Base-by-base conservation (phyloP, 2,329 filamentous ascomycete species). In the Bipolaris zeicola region DNA sequence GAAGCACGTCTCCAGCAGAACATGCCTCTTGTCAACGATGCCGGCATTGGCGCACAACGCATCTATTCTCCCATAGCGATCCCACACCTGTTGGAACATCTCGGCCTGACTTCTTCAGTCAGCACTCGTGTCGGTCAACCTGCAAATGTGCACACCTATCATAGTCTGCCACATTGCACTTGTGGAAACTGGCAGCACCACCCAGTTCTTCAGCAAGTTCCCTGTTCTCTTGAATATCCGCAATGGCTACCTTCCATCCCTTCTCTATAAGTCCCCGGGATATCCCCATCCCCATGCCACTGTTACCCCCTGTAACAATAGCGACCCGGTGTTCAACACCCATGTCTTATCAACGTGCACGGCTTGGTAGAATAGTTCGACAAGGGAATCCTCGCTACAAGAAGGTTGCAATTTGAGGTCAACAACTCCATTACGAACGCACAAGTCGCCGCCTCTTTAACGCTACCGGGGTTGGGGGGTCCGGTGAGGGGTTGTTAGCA, bases 11-110 rank as follows among this genome's bases (percentile, higher is more conserved):
- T 11, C 10, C 22, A n/a, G 5, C 14, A 28, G 33, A 18, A 37
- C 31, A 16, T 48, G 63, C 65, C 65, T 65, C 37, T 55, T 69
- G 63, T 85, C 82, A 2, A 81, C 77, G 37, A 82, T 80, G 10
- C 81, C 83, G 1, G 82, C 82, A 64, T 84, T 85, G 14, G 80
- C 79, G 31, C 80, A 80, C 1, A 84, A 65, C 0, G 77, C 79
- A 72, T 85, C 82, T 22, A 85, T 74, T 3, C 80, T 75, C 0
- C 79, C 78, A 66, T 78, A 81, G 28, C 71, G 73, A 8, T 72
- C 61, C 70, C 76, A 82, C 0, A 81, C 79, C 10, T 74, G 55
- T 20, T 73, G 67, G 62, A 85, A 84, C 31, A 76, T 76, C 5
- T 61, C 50, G 0, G 79, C 79, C 53, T 83, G 80, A 78, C 77